Evolutionary conservation across 768 basidiomycete genomes (phyloP).

Genomic region (Sistotremastrum suecicum): DNA sequence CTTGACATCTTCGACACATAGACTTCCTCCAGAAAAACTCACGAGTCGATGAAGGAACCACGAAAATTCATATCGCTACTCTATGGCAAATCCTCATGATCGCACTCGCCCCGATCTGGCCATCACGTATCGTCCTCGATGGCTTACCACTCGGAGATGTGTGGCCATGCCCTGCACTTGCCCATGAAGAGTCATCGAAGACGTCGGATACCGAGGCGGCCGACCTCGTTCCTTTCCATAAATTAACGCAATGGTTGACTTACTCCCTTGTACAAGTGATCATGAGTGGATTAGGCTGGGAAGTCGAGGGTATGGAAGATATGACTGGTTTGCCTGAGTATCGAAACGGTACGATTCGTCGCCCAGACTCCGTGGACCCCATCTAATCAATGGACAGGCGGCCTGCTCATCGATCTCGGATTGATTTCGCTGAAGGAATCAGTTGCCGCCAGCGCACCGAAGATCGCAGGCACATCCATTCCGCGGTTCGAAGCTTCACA

Average conservation of each 20-base stretch:
- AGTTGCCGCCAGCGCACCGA: constrained; percentile 11
- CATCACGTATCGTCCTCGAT: constrained; percentile 53
- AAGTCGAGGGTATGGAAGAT: constrained; percentile 65
- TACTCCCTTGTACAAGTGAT: constrained; percentile 82
- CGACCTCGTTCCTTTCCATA: constrained; percentile 86
- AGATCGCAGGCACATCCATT: constrained; percentile 33
- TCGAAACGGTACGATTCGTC: constrained; percentile 54
- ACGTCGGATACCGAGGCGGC: constrained; percentile 34
- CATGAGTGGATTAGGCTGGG: constrained; percentile 64
- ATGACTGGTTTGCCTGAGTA: constrained; percentile 95
- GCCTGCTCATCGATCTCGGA: constrained; percentile 74
- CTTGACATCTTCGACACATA: constrained; percentile 15
- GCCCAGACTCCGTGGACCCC: constrained; percentile 1
- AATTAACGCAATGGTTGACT: constrained; percentile 87
- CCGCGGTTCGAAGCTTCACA: constrained; percentile 62
- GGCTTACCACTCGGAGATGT: constrained; percentile 78
- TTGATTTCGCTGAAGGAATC: constrained; percentile 49
- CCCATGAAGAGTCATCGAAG: constrained; percentile 14
- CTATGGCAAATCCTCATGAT: constrained; percentile 77
- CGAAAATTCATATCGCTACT: constrained; percentile 51
- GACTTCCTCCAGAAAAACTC: constrained; percentile 58
- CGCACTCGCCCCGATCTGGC: constrained; percentile 83
- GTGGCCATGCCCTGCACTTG: constrained; percentile 63
- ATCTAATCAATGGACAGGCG: constrained; percentile 34
- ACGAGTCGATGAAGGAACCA: constrained; percentile 22